phyloP scores from a whole-genome alignment of 768 basidiomycete genomes.

The Gelatoporia subvermispora region DNA sequence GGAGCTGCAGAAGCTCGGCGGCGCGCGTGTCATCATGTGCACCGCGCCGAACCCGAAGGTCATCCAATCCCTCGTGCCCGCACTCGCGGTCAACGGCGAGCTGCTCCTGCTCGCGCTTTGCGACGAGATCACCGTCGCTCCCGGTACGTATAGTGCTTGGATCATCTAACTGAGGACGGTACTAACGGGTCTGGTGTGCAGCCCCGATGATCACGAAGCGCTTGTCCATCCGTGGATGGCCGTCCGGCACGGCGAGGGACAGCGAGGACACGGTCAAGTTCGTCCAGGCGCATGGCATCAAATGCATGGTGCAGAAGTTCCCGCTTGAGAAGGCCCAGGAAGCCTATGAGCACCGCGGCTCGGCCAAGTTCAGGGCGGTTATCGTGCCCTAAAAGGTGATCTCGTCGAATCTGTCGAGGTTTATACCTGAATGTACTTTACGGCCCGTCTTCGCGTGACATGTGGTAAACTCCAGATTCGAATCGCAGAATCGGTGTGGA shows the following conservation, averaged over 20 bases:
- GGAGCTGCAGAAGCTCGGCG: conserved; percentile 29
- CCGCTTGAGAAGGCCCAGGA: conserved; percentile 20
- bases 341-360: conserved; percentile 15
- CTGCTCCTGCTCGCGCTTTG: conserved; percentile 17
- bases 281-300: conserved; percentile 13
- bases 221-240: conserved; percentile 21
- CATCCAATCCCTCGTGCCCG: conserved; percentile 15
- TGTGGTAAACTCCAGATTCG: no score
- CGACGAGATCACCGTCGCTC: conserved; percentile 12
- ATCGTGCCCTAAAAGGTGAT: conserved; percentile 14
- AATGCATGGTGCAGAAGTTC: conserved; percentile 17
- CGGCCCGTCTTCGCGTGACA: no score
- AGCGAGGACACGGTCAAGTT: conserved; percentile 16
- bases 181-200: not conserved
- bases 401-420: no score
- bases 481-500: no score
- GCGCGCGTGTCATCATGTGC: conserved; percentile 31
- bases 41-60: conserved; percentile 23
- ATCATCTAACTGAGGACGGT: not conserved
- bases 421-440: no score
- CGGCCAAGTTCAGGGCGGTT: conserved; percentile 19
- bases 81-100: conserved; percentile 15
- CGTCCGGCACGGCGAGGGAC: conserved; percentile 17
- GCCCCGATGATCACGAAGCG: conserved; percentile 20
- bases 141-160: conserved; percentile 5